Evolutionary conservation across 1,284 basidiomycete genomes (phyloP).

Genomic region (Cryptococcus neoformans): DNA sequence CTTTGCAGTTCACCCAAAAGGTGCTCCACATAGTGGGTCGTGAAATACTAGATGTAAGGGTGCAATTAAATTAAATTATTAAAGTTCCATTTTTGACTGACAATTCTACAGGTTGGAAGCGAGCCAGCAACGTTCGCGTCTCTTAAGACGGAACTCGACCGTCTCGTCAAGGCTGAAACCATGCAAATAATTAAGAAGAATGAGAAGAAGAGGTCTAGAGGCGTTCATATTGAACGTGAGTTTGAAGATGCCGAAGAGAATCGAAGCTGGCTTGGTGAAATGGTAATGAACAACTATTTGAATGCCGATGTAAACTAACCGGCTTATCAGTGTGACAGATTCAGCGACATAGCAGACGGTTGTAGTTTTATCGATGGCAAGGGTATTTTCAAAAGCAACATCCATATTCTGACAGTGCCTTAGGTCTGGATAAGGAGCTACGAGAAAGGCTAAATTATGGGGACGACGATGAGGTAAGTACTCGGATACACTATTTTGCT

Average conservation of each 20-base stretch:
- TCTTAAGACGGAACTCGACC: conserved; percentile 25
- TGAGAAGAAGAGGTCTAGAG: conserved; percentile 20
- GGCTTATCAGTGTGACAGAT: conserved; percentile 15
- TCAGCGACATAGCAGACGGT: conserved; percentile 27
- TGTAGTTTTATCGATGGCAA: conserved; percentile 33
- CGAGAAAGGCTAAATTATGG: conserved; percentile 32
- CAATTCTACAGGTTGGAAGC: conserved; percentile 23
- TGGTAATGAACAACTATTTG: conserved; percentile 20
- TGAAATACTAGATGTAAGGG: conserved; percentile 37
- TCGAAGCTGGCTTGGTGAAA: conserved; percentile 28
- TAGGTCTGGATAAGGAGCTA: conserved; percentile 34
- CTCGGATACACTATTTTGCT: neutral
- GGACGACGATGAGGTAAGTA: conserved; percentile 29
- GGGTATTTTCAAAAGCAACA: neutral
- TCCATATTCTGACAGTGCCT: neutral
- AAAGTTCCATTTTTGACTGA: neutral
- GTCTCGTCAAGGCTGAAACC: conserved; percentile 24
- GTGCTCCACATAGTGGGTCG: conserved; percentile 31
- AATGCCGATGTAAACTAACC: neutral
- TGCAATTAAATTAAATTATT: neutral
- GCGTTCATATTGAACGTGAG: conserved; percentile 17
- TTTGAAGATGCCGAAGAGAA: conserved; percentile 16
- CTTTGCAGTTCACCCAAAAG: conserved; percentile 25
- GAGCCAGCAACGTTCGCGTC: conserved; percentile 20
- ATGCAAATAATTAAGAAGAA: conserved; percentile 5